Base-by-base conservation (phyloP, 73 alveolate species). In the Paramecium sonneborni region DNA sequence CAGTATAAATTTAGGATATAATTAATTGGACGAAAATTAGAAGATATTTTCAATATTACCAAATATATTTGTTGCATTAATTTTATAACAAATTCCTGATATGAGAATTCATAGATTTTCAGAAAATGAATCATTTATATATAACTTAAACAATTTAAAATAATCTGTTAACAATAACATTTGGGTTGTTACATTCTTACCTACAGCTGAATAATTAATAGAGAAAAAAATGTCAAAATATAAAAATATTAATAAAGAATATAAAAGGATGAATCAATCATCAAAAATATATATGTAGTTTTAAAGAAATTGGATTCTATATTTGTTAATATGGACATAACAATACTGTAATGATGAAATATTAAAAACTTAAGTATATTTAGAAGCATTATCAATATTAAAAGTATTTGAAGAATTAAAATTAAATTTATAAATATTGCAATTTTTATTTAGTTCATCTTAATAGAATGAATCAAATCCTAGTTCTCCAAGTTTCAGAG, bases 291-390 rank as follows among this genome's bases (percentile, higher is more conserved):
- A 72, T 3, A 8, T 8, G 21, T 37, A 72, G 35, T 72, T 72
- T 41, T 34, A 21, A 35, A 72, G 86, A 72, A 72, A 72, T 72
- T 79, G 90, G 90, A 79, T 79, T 9, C 32, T 79, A 1, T 30
- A 38, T 37, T 41, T 79, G 15, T 46, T 79, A 14, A 43, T 79
- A 24, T 79, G 90, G 90, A 41, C 90, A 10, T 15, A 32, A 7
- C 15, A 24, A 30, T 14, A 15, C 18, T 39, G 69, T 44, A 23
- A 79, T 39, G 90, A 79, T 44, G 43, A 79, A 41, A 21, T 79
- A 23, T n/a, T 79, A 44, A 30, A 23, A 23, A 79, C 20, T 20
- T 2, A 79, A 79, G 55, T 79, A 11, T 79, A 79, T 20, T 79
- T 79, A 23, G 90, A 79, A 79, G n/a, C 90, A 5, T 24, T 79